Evolutionary conservation across 2,329 filamentous ascomycete species (phyloP).

Genomic region (Scedosporium aurantiacum): DNA sequence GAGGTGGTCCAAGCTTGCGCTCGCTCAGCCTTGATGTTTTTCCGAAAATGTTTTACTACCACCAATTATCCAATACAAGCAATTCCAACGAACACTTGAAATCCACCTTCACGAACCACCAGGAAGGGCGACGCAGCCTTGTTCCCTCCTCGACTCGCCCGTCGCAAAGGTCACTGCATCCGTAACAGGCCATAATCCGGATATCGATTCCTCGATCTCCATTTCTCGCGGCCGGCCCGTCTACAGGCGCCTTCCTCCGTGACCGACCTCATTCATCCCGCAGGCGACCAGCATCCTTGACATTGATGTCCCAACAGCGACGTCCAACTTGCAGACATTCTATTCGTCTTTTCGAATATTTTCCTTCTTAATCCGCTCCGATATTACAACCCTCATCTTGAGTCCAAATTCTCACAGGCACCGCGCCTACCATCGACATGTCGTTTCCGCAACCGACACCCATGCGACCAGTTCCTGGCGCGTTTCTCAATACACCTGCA

Average conservation of each 20-base stretch:
- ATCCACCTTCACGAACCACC: background rate
- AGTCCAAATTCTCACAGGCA: background rate
- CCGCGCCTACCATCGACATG: slow-evolving; percentile 25
- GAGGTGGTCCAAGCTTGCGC: slow-evolving; percentile 4
- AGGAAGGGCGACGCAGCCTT: background rate
- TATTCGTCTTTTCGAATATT: background rate
- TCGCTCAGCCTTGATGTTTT: slow-evolving; percentile 3
- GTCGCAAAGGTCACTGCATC: background rate
- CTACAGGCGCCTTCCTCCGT: background rate
- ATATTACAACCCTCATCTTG: background rate
- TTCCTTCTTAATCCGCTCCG: background rate
- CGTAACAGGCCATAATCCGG: background rate
- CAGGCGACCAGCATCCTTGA: background rate
- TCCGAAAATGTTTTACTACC: slow-evolving; percentile 1
- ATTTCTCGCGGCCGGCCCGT: background rate
- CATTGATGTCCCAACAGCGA: background rate
- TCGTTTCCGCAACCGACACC: slow-evolving; percentile 51
- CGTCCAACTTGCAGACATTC: background rate
- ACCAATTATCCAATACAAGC: background rate
- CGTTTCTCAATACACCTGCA: slow-evolving; percentile 66
- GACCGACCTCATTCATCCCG: background rate
- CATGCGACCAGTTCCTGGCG: slow-evolving; percentile 62
- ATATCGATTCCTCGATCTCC: background rate
- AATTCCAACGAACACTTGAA: background rate
- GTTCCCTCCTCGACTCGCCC: background rate